Conservation (phyloP, 805 yeast species). For the Jamesozyma spencerorum region DNA sequence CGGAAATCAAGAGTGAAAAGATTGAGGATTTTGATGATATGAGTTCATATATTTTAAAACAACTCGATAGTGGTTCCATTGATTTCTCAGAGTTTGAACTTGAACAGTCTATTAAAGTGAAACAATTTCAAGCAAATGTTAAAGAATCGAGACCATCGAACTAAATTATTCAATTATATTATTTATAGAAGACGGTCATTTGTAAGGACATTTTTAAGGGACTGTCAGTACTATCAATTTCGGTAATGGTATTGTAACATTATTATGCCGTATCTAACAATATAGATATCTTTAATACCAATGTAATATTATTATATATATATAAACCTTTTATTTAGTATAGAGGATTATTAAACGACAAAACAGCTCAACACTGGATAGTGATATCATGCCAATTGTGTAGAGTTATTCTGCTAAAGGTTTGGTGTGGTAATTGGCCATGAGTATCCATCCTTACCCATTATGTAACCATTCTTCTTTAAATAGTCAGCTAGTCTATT, state of each 20-base stretch:
- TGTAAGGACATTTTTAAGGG: too few species aligned
- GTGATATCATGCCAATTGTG: too few species aligned
- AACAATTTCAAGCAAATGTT: slow-evolving; percentile 19
- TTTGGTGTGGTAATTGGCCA: slow-evolving; percentile 78
- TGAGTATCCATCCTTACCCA: slow-evolving; percentile 51
- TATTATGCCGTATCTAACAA: too few species aligned
- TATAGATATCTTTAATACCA: too few species aligned
- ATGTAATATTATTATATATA: too few species aligned
- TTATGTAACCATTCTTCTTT: slow-evolving; percentile 61
- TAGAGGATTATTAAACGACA: too few species aligned
- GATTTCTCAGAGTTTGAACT: slow-evolving; percentile 23
- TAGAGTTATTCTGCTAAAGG: too few species aligned
- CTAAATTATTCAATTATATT: not conserved
- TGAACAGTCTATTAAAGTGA: slow-evolving; percentile 17
- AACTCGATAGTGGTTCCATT: slow-evolving; percentile 9
- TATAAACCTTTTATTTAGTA: too few species aligned
- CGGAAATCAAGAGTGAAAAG: slow-evolving; percentile 21
- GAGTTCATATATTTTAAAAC: slow-evolving; percentile 10
- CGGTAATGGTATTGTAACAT: too few species aligned
- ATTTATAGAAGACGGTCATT: too few species aligned
- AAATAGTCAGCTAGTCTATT: slow-evolving; percentile 50
- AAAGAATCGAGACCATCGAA: slow-evolving; percentile 11
- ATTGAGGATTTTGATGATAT: slow-evolving; percentile 13
- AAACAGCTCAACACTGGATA: too few species aligned
- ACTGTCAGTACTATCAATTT: too few species aligned